Percentiles rank a stretch among this genome's conserved stretches.
phyloP scores from a whole-genome alignment of 768 basidiomycete genomes.

The Suillus spraguei region DNA sequence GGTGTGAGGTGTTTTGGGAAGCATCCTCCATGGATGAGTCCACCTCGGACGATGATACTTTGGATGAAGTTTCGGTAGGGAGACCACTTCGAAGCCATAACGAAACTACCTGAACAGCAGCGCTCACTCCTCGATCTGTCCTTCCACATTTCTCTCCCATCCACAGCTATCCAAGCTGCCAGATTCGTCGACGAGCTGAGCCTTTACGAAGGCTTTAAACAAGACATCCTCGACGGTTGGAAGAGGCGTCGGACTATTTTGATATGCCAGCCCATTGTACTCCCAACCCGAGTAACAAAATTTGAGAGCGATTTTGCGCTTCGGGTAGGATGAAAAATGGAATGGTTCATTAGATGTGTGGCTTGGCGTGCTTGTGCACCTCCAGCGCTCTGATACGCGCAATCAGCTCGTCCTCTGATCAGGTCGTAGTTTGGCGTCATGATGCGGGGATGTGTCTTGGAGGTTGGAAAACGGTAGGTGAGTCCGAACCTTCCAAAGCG shows the following conservation, averaged over 20 bases:
- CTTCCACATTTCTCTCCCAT: too few species aligned
- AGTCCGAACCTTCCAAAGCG: constrained; percentile 33
- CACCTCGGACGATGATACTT: neutral
- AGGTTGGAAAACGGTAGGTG: constrained; percentile 34
- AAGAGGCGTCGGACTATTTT: too few species aligned
- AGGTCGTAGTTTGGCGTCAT: constrained; percentile 49
- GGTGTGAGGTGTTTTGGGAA: neutral
- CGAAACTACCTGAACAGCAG: too few species aligned
- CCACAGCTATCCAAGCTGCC: too few species aligned
- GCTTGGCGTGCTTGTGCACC: constrained; percentile 5
- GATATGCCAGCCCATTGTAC: constrained; percentile 84
- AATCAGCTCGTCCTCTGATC: constrained; percentile 73
- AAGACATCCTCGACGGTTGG: too few species aligned
- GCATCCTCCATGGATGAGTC: neutral
- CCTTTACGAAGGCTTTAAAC: too few species aligned
- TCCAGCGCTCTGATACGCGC: constrained; percentile 64
- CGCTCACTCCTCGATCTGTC: too few species aligned
- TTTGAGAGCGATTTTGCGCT: constrained; percentile 58
- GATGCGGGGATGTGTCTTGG: constrained; percentile 30
- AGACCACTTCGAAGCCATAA: too few species aligned
- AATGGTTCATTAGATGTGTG: constrained; percentile 45
- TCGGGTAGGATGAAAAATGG: constrained; percentile 69
- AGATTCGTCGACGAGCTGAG: too few species aligned
- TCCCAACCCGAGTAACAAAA: constrained; percentile 93
- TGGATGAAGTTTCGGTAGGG: too few species aligned